Base-by-base conservation (phyloP, 352 stramenopile genomes). In the Halophytophthora polymorphica region DNA sequence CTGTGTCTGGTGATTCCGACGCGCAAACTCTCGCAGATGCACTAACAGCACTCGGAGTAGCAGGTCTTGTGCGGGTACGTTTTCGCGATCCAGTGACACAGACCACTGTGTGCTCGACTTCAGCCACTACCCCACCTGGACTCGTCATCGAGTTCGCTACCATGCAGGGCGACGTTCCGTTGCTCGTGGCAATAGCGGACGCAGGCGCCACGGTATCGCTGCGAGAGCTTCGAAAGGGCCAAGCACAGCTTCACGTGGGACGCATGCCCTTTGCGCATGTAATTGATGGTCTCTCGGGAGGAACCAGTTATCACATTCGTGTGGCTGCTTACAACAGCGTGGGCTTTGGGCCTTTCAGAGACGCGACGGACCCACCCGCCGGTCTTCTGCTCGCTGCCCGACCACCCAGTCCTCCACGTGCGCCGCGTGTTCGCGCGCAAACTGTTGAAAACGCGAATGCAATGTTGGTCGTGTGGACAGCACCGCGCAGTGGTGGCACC, bases 261-360 rank as follows among this genome's bases (percentile, higher is more conserved):
- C 63, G 75, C 5, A 86, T 96, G 44, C 75, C 75, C 11, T 96
- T 95, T 51, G 89, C 84, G 22, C 82, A 90, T 38, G 69, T 96
- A 19, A 76, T 98, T 31, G 72, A 59, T 5, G 85, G 85, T 1
- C 73, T 98, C 6, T 55, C 73, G 2, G 45, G 80, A 17, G 70
- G 81, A 3, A 76, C 85, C n/a, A 59, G 58, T 4, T 98, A 98
- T 56, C 90, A 79, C 29, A 86, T 85, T 2, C 88, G 94, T 18
- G 80, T 98, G 8, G 88, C 91, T 8, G 93, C 95, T 15, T 98
- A 98, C 76, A 98, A 97, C 65, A 90, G 76, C 22, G 64, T 97
- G 13, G 96, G 96, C 14, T 98, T 95, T 51, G 92, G 95, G 0
- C 38, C 70, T 0, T 95, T 93, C 45, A 63, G 61, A 2, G 68